Evolutionary conservation across 73 alveolate species (phyloP).

Genomic region (Tetrahymena malaccensis): DNA sequence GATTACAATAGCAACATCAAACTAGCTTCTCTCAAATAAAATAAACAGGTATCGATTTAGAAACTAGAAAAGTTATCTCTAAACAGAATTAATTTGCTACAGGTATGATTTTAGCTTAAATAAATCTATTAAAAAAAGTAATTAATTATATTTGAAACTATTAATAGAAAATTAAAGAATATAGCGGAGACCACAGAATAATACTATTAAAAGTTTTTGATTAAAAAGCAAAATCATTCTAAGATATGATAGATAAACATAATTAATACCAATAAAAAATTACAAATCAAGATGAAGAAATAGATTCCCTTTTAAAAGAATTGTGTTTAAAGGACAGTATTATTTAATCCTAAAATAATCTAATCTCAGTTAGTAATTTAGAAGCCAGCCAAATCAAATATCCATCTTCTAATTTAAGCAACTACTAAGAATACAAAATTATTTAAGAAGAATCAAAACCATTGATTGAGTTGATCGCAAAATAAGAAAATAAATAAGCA

Average conservation of each 20-base stretch:
- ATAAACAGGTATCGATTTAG: not conserved
- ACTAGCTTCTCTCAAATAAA: not conserved
- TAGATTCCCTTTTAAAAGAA: not conserved
- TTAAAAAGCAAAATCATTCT: not conserved
- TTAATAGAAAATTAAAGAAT: not conserved
- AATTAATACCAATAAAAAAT: not conserved
- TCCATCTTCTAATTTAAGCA: not conserved
- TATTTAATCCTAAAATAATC: not conserved
- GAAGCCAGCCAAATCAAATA: not conserved
- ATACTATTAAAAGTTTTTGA: not conserved
- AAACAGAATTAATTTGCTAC: not conserved
- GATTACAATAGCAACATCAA: not conserved
- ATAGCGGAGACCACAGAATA: not conserved
- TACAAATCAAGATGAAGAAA: not conserved
- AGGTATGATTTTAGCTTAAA: not conserved
- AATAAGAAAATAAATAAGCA: not conserved
- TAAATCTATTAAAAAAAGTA: not conserved
- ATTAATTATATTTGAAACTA: not conserved
- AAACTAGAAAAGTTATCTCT: not conserved
- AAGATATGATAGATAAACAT: not conserved
- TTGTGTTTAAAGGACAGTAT: not conserved
- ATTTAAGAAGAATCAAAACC: not conserved
- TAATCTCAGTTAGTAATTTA: not conserved
- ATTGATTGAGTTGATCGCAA: not conserved
- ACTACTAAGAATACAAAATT: not conserved